These are phyloP conservation scores for Penicillium olsonii DNA, from an alignment of 2,329 filamentous ascomycete species.

Conservation along the genomic window DNA sequence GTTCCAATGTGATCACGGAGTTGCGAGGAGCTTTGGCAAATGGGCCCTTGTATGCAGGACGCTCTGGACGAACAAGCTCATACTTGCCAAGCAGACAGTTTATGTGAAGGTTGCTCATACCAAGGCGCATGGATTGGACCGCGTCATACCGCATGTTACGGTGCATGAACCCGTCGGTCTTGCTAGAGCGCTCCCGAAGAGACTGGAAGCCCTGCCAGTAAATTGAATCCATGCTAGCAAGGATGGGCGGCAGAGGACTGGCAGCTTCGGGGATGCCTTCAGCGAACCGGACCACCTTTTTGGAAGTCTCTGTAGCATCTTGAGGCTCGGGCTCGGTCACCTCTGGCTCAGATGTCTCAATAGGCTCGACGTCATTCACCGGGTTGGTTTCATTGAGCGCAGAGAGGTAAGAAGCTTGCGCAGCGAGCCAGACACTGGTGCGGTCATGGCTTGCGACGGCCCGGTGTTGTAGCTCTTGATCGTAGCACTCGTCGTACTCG, in stretches of 20 bases:
- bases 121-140: constrained; percentile 78
- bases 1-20: constrained; percentile 63
- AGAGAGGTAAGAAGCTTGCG: constrained; percentile 75
- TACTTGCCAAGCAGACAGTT: constrained; percentile 84
- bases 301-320: constrained; percentile 18
- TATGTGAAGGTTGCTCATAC: constrained; percentile 70
- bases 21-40: constrained; percentile 72
- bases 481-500: constrained; percentile 75
- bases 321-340: constrained; percentile 21
- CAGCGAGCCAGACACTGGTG: constrained; percentile 81
- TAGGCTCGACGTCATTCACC: constrained; percentile 45
- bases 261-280: constrained; percentile 41
- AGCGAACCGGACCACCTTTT: constrained; percentile 34
- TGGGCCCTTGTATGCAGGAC: constrained; percentile 70
- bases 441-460: constrained; percentile 77
- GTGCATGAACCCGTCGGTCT: constrained; percentile 78
- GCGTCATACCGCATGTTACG: constrained; percentile 84
- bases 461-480: constrained; percentile 69
- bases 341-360: constrained; percentile 20
- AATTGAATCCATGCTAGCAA: constrained; percentile 68
- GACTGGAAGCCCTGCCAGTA: constrained; percentile 88
- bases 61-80: constrained; percentile 69
- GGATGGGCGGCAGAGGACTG: constrained; percentile 37
- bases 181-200: constrained; percentile 65
- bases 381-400: constrained; percentile 62